Evolutionary conservation across 2,329 filamentous ascomycete genomes (phyloP).

Genomic region (Exserohilum rostratum): DNA sequence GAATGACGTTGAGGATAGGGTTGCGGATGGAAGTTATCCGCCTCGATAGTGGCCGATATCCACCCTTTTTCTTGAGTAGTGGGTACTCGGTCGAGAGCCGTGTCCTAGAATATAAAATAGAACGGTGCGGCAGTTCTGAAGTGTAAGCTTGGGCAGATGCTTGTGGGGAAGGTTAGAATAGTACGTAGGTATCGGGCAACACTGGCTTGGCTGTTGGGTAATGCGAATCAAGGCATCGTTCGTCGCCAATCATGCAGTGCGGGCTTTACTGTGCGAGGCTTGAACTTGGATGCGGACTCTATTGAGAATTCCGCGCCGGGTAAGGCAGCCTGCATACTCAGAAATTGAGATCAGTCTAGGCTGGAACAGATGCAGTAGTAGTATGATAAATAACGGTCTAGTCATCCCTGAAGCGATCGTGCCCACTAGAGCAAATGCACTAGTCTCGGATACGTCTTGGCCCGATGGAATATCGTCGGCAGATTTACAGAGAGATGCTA

Average conservation of each 20-base stretch:
- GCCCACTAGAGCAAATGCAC: constrained; percentile 3
- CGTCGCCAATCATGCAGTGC: constrained; percentile 3
- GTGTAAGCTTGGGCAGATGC: not conserved
- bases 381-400: not conserved
- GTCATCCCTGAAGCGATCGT: not conserved
- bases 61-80: constrained; percentile 7
- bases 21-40: constrained; percentile 1
- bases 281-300: constrained; percentile 5
- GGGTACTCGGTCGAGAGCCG: constrained; percentile 1
- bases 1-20: not conserved
- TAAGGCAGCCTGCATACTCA: constrained; percentile 3
- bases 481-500: not conserved
- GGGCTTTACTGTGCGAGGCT: constrained; percentile 1
- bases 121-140: constrained; percentile 2
- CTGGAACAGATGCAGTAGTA: not conserved
- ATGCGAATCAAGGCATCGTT: constrained; percentile 1
- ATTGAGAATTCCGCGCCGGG: not conserved
- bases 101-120: constrained; percentile 2
- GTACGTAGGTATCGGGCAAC: constrained; percentile 4
- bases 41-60: constrained; percentile 3
- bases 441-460: constrained; percentile 6
- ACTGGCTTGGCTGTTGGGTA: constrained; percentile 1
- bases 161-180: constrained; percentile 7
- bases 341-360: not conserved
- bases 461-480: constrained; percentile 1